These are phyloP conservation scores for Striga asiatica DNA, from an alignment of 257 asterid genomes.

Conservation along the genomic window DNA sequence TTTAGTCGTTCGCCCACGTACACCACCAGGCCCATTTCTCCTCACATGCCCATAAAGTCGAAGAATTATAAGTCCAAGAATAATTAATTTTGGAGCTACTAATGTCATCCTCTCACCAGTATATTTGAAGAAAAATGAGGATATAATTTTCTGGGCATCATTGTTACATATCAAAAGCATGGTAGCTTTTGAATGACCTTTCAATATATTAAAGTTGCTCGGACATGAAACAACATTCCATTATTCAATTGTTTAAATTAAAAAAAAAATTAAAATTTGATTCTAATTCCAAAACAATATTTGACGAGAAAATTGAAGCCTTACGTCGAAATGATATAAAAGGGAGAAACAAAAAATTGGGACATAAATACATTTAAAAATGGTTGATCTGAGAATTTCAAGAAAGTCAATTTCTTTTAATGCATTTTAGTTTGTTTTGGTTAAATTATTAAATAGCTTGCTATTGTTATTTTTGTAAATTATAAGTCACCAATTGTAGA, in stretches of 20 bases:
- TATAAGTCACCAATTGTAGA: no score
- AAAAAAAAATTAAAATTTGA: neutral
- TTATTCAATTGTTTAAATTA: neutral
- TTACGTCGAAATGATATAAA: neutral
- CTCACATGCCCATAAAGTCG: no score
- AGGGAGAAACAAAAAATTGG: neutral
- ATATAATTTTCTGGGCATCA: conserved; percentile 94
- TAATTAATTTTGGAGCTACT: neutral
- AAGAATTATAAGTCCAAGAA: neutral
- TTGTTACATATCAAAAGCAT: conserved; percentile 88
- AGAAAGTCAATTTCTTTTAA: no score
- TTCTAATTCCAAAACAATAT: conserved; percentile 7
- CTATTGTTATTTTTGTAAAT: no score
- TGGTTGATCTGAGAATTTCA: conserved; percentile 60
- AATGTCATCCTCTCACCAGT: conserved; percentile 54
- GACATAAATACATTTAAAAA: conserved; percentile 58
- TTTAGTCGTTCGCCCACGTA: no score
- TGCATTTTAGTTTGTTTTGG: no score
- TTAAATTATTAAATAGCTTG: no score
- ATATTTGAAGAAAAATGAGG: conserved; percentile 97
- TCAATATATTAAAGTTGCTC: conserved; percentile 64
- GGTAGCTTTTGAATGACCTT: conserved; percentile 94
- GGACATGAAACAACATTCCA: conserved; percentile 55
- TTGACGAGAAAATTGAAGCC: neutral
- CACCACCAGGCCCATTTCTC: no score